These are phyloP conservation scores for Tolypocladium capitatum DNA, from an alignment of 2,329 filamentous ascomycete genomes.

Conservation along the genomic window DNA sequence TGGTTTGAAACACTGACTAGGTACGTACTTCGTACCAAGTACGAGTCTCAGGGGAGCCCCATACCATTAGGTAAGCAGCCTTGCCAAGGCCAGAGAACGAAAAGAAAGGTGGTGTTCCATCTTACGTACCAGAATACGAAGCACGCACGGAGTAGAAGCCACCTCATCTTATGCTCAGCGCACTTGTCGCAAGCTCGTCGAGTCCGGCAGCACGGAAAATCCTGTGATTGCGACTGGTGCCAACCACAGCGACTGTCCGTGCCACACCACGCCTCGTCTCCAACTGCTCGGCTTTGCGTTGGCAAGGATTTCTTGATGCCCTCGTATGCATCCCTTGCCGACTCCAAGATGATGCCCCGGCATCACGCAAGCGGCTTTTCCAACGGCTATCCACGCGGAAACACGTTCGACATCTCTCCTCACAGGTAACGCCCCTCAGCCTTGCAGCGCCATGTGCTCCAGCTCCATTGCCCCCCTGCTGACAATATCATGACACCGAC, in stretches of 20 bases:
- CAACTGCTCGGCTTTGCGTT: not conserved
- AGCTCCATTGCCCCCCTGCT: not conserved
- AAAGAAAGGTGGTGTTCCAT: not conserved
- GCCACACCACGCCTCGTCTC: not conserved
- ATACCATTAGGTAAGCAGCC: not conserved
- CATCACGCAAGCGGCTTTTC: constrained; percentile 63
- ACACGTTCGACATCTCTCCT: constrained; percentile 76
- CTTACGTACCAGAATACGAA: not conserved
- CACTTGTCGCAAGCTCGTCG: not conserved
- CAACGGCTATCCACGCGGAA: constrained; percentile 69
- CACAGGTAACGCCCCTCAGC: constrained; percentile 52
- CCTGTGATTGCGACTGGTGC: not conserved
- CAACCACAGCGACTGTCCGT: not conserved
- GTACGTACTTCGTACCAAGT: no score
- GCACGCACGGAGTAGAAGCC: not conserved
- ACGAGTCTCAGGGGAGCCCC: no score
- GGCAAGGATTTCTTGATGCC: not conserved
- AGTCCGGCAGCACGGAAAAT: not conserved
- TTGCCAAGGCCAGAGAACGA: not conserved
- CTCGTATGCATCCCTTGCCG: constrained; percentile 14
- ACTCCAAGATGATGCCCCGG: constrained; percentile 67
- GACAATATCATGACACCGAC: not conserved
- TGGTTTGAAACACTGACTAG: no score
- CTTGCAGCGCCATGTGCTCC: not conserved
- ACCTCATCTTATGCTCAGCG: not conserved